A percentile compares a stretch with the other conserved stretches of the same genome.
These are phyloP conservation scores for Ustilago trichophora DNA, from an alignment of 1,284 basidiomycete genomes.

Conservation along the genomic window DNA sequence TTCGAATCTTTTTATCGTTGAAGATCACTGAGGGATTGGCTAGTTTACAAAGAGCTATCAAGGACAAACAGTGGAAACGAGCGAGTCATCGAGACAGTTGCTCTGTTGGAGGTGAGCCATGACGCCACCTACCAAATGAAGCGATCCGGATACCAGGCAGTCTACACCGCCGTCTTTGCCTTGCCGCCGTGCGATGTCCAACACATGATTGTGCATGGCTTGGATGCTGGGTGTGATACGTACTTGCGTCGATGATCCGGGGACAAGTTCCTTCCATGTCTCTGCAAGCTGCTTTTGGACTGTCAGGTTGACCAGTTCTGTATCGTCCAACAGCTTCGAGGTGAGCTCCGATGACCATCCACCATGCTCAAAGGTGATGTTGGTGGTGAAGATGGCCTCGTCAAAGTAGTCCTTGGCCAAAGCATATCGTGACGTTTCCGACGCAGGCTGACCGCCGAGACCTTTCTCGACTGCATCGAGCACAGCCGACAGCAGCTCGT, in stretches of 20 bases:
- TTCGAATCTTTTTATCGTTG: too few relatives aligned
- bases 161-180: constrained; percentile 69
- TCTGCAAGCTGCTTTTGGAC: constrained; percentile 56
- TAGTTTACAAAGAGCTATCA: too few relatives aligned
- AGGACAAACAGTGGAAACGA: constrained; percentile 38
- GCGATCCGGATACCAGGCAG: constrained; percentile 87
- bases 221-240: constrained; percentile 88
- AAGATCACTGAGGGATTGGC: too few relatives aligned
- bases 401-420: constrained; percentile 72
- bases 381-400: constrained; percentile 91
- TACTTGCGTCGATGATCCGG: constrained; percentile 11
- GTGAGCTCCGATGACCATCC: constrained; percentile 76
- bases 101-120: constrained; percentile 71
- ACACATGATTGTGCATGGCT: constrained; percentile 72
- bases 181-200: constrained; percentile 70
- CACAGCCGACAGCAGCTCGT: constrained; percentile 76
- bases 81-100: constrained; percentile 52
- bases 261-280: constrained; percentile 52
- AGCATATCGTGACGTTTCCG: background rate
- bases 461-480: constrained; percentile 63
- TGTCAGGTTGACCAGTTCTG: constrained; percentile 50
- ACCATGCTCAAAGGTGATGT: constrained; percentile 90
- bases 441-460: constrained; percentile 1
- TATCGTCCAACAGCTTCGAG: constrained; percentile 50
- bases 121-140: constrained; percentile 93